Evolutionary conservation across 148 eudicot genomes (phyloP).

Genomic region (Rheum nobile): DNA sequence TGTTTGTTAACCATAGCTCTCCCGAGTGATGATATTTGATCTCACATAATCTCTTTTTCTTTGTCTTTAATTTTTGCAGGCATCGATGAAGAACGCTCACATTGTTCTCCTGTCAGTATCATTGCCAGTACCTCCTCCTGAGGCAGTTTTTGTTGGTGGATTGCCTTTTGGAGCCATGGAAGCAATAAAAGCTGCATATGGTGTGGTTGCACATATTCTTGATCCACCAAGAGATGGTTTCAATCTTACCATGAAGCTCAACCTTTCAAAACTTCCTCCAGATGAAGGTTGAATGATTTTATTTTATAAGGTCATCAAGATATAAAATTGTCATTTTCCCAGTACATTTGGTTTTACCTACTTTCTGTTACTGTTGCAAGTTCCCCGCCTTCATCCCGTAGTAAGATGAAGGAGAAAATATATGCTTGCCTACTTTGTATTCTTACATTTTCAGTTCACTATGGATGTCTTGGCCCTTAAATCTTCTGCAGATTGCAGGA

Average conservation of each 20-base stretch:
- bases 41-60: background rate
- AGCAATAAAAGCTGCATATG: constrained; percentile 85
- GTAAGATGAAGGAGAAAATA: background rate
- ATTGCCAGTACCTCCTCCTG: constrained; percentile 87
- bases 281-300: constrained; percentile 91
- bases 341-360: background rate
- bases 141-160: constrained; percentile 64
- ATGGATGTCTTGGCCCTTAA: background rate
- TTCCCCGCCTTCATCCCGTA: background rate
- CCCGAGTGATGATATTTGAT: background rate
- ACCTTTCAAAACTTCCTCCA: constrained; percentile 82
- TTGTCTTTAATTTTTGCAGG: constrained; percentile 28
- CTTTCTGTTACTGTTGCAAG: background rate
- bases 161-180: constrained; percentile 93
- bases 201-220: constrained; percentile 59
- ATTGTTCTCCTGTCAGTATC: constrained; percentile 65
- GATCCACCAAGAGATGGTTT: constrained; percentile 97
- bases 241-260: constrained; percentile 90
- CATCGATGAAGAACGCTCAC: constrained; percentile 74
- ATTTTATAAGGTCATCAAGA: constrained; percentile 50
- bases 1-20: background rate
- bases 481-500: background rate
- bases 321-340: constrained; percentile 19
- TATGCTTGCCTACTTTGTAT: background rate
- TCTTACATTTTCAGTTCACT: background rate